Percentiles rank a stretch among this genome's conserved stretches.
Evolutionary conservation across 192 early-diverging fungal genomes (phyloP).

Genomic region (Backusella macrospora): DNA sequence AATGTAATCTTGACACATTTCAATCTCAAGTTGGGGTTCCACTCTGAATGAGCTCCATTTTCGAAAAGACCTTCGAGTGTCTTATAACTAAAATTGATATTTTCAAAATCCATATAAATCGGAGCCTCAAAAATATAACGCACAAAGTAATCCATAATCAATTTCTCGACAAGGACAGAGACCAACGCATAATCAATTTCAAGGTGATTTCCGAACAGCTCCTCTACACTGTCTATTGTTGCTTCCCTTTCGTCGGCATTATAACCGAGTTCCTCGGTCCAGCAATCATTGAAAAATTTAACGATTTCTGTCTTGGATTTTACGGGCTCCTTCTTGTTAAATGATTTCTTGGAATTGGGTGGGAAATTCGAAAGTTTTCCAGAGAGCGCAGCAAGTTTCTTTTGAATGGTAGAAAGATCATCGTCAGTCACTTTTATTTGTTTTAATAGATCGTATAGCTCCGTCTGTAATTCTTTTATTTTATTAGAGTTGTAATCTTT

Average conservation of each 20-base stretch:
- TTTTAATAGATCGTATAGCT: constrained; percentile 7
- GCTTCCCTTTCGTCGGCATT: neutral
- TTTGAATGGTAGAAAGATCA: constrained; percentile 13
- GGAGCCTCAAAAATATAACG: neutral
- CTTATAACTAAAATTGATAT: neutral
- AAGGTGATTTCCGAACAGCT: neutral
- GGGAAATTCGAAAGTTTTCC: constrained; percentile 19
- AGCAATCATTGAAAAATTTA: neutral
- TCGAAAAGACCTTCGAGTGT: neutral
- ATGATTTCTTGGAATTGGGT: constrained; percentile 15
- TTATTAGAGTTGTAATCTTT: neutral
- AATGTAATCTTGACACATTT: neutral
- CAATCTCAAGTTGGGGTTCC: constrained; percentile 1
- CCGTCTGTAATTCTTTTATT: neutral
- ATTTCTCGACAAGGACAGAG: constrained; percentile 10
- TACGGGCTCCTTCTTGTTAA: neutral
- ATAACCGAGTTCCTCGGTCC: neutral
- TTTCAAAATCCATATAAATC: neutral
- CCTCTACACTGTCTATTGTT: neutral
- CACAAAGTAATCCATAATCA: constrained; percentile 2
- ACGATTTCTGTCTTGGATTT: neutral
- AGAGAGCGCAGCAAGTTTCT: constrained; percentile 5
- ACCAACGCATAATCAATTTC: constrained; percentile 10
- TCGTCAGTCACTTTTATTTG: constrained; percentile 14
- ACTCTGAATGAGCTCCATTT: neutral